These are phyloP conservation scores for Suhomyces panamericanus DNA, from an alignment of 1,139 yeast species.

Conservation along the genomic window DNA sequence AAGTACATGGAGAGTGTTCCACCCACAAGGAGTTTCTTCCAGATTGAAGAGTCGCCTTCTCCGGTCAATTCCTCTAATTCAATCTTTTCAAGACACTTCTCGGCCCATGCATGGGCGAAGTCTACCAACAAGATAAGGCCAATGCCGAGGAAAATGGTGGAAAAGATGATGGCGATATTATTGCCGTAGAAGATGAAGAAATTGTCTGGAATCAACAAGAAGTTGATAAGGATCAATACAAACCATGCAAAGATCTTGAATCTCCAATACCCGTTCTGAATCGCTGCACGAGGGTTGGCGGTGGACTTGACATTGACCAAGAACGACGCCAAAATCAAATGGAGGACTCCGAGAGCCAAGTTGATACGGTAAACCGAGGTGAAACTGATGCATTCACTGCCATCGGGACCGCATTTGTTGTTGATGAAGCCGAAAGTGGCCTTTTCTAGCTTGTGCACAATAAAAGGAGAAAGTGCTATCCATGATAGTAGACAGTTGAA, in stretches of 20 bases:
- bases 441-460: constrained; percentile 71
- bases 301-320: constrained; percentile 78
- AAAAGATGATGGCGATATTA: constrained; percentile 79
- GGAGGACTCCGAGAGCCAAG: constrained; percentile 82
- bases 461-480: constrained; percentile 84
- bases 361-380: constrained; percentile 90
- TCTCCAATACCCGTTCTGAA: constrained; percentile 94
- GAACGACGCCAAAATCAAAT: constrained; percentile 65
- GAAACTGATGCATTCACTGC: constrained; percentile 87
- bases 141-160: constrained; percentile 81
- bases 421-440: constrained; percentile 71
- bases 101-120: constrained; percentile 99
- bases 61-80: constrained; percentile 80
- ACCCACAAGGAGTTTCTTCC: constrained; percentile 81
- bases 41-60: constrained; percentile 51
- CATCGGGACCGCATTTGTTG: constrained; percentile 63
- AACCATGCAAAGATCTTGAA: constrained; percentile 67
- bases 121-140: constrained; percentile 91
- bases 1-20: constrained; percentile 87
- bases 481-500: constrained; percentile 83
- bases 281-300: constrained; percentile 71
- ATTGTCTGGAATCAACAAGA: constrained; percentile 74
- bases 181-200: constrained; percentile 92
- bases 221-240: constrained; percentile 58
- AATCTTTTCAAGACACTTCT: constrained; percentile 85